Evolutionary conservation across 2,329 filamentous ascomycete genomes (phyloP).

Genomic region (Colletotrichum chrysophilum): DNA sequence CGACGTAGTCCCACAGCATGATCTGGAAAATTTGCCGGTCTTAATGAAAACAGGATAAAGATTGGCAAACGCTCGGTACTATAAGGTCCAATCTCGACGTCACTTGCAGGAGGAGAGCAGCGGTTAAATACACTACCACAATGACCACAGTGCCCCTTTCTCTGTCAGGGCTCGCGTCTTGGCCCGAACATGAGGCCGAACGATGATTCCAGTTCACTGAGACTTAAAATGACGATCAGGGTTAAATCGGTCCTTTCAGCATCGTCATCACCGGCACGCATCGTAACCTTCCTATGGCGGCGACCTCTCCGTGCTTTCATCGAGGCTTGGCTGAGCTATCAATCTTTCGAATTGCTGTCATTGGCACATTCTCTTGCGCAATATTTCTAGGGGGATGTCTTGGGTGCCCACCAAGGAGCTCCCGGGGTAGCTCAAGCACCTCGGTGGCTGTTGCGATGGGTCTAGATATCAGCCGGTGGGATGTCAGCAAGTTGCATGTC

Average conservation of each 20-base stretch:
- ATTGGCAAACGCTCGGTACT: rapidly evolving
- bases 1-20: background rate
- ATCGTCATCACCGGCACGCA: background rate
- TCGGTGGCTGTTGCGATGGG: background rate
- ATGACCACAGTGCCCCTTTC: rapidly evolving
- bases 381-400: rapidly evolving
- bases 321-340: background rate
- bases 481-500: background rate
- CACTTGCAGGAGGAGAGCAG: background rate
- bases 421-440: background rate
- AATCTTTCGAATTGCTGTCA: background rate
- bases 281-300: background rate
- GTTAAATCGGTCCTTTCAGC: background rate
- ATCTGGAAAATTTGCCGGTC: background rate
- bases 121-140: background rate
- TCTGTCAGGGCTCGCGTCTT: background rate
- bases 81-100: rapidly evolving
- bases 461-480: background rate
- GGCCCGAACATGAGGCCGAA: background rate
- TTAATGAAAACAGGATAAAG: rapidly evolving
- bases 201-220: background rate
- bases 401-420: background rate
- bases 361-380: background rate
- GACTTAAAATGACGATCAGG: background rate
- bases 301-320: background rate